phyloP scores from a whole-genome alignment of 495 filamentous ascomycete species.

The Lasiosphaeria hispida region DNA sequence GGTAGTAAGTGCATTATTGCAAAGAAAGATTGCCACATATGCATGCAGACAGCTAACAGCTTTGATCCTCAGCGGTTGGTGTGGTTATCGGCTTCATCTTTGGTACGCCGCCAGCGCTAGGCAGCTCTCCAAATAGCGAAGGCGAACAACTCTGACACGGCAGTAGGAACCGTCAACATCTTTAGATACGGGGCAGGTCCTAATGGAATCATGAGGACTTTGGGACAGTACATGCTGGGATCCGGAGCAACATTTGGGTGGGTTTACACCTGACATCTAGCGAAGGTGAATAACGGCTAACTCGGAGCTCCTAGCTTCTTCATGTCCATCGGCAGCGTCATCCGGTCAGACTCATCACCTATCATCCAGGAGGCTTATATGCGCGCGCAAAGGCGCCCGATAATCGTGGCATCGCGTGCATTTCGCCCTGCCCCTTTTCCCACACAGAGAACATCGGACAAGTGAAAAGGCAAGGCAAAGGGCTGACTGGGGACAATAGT shows the following conservation, averaged over 20 bases:
- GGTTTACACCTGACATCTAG: background rate
- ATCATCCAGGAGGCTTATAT: slow-evolving; percentile 61
- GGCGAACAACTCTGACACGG: slow-evolving; percentile 22
- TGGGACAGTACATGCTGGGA: slow-evolving; percentile 97
- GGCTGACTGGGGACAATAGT: too few relatives aligned
- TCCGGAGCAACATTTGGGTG: slow-evolving; percentile 97
- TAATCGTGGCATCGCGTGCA: slow-evolving; percentile 58
- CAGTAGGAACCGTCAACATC: slow-evolving; percentile 82
- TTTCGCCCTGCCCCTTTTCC: slow-evolving; percentile 31
- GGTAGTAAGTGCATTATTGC: slow-evolving; percentile 66
- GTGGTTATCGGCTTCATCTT: slow-evolving; percentile 97
- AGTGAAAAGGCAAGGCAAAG: too few relatives aligned
- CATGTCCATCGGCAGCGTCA: slow-evolving; percentile 97
- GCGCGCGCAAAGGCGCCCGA: slow-evolving; percentile 56
- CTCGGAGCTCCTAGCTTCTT: slow-evolving; percentile 69
- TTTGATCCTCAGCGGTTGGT: slow-evolving; percentile 69
- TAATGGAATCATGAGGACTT: slow-evolving; percentile 86
- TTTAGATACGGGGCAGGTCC: slow-evolving; percentile 90
- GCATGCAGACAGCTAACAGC: slow-evolving; percentile 10
- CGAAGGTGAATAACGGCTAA: background rate
- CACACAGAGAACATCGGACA: slow-evolving; percentile 6
- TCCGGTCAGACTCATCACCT: slow-evolving; percentile 75
- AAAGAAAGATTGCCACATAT: background rate
- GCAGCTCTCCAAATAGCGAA: background rate
- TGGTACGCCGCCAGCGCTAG: slow-evolving; percentile 51